Evolutionary conservation across 1,139 yeast genomes (phyloP), one percentile per base, ranked within the genome.

Genomic region (Torulaspora pretoriensis): DNA sequence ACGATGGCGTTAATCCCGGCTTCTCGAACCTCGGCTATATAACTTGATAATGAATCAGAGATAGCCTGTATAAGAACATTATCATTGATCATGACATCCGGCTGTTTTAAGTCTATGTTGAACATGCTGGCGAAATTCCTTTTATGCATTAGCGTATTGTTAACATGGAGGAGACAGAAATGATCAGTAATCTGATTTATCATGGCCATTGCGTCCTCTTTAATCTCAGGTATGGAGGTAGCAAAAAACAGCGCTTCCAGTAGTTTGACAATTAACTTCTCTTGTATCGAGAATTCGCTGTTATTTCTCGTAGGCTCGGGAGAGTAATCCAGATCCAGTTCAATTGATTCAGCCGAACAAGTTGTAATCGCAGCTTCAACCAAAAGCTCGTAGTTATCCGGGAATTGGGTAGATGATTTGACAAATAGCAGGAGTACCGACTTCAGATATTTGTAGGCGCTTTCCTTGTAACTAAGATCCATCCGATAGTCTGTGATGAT

Each of bases 51-150:
- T 0, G 97, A 92, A 60, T 77, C 81, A 26, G 82, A 78, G 38
- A 92, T 77, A 0, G 95, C 95, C 53, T 81, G 81, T 38, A 89
- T 71, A 42, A 88, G 71, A 0, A 86, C 74, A 36, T 80, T 78
- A 47, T 89, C 94, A 47, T 81, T 82, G 29, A 90, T 73, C 50
- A 74, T 74, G 4, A 82, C 80, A 34, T 72, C 72, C 0, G 96
- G 96, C 65, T 89, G 96, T 46, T 83, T 80, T 53, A 88, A 90
- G 46, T 78, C 77, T 12, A 89, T 80, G 10, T 83, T 78, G 60
- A 90, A 90, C 8, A 81, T 75, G 28, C 92, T 71, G 50, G 82
- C 80, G 46, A 78, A 77, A 58, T 84, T 81, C 43, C 86, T 72
- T 56, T 83, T 83, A 42, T 84, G 90, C 27, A 80, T 68, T 37